Evolutionary conservation across 495 filamentous ascomycete species (phyloP), one percentile per base, ranked within the genome.

Genomic region (Aspergillus sclerotioniger): DNA sequence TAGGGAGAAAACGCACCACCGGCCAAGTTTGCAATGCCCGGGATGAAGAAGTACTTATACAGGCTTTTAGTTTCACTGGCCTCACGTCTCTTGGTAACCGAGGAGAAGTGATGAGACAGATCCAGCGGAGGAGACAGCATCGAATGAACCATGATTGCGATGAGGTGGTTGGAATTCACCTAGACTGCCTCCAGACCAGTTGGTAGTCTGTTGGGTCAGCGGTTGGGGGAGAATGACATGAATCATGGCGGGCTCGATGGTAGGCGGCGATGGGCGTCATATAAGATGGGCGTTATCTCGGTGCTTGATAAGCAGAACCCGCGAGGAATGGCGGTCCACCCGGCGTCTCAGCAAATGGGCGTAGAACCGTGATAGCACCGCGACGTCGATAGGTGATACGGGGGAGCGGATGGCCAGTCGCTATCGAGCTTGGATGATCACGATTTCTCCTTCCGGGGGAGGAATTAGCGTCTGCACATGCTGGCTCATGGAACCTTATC

Each of bases 11-110:
- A 77, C 82, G 29, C 72, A 92, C 92, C 92, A 61, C 91, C 92
- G 33, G 92, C 90, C n/a, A 96, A 68, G 69, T 97, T 95, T 12
- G 80, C 82, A 62, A 96, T 91, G 20, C 86, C 86, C 0, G 91
- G 90, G 53, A 92, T 90, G 19, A 65, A 17, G 60, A 93, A 95
- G 67, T 89, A 94, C 65, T 90, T 92, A 72, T 96, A 96, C 63
- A 91, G 88, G 32, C 74, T 57, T 72, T 96, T 96, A 61, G 96
- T 80, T 31, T 66, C 71, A 65, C 84, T 94, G 8, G 82, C 71
- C 4, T 69, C 54, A 12, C 92, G 82, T 17, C 80, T 79, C 62
- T 83, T 85, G 55, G 90, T 87, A 28, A 82, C 75, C 47, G 80
- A 77, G 4, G 88, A 90, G 62, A 84, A 87, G 67, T 92, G 89